Percentiles rank a stretch among this genome's conserved stretches.
phyloP scores from a whole-genome alignment of 2,329 filamentous ascomycete species.

The Exophiala bonariae region DNA sequence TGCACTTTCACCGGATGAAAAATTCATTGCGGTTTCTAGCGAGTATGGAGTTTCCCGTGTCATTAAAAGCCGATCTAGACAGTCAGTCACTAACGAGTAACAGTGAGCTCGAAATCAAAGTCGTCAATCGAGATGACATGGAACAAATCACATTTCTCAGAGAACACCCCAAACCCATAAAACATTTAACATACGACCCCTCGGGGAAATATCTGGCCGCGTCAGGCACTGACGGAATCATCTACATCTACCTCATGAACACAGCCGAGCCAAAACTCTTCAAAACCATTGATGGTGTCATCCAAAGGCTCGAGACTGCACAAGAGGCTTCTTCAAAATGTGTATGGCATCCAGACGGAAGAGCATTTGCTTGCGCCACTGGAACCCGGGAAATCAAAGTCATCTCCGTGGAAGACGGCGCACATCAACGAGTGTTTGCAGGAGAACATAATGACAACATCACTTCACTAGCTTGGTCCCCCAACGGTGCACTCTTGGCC shows the following conservation, averaged over 20 bases:
- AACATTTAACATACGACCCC: constrained; percentile 85
- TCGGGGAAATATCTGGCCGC: constrained; percentile 73
- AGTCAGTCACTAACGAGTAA: not conserved
- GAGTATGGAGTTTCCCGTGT: constrained; percentile 59
- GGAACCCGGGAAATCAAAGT: constrained; percentile 80
- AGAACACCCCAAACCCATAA: constrained; percentile 83
- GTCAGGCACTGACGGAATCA: constrained; percentile 82
- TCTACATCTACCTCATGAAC: constrained; percentile 86
- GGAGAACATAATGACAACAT: constrained; percentile 81
- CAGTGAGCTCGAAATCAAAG: constrained; percentile 81
- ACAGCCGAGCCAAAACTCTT: constrained; percentile 78
- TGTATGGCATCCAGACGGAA: constrained; percentile 91
- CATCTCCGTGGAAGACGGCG: constrained; percentile 86
- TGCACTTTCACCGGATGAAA: constrained; percentile 73
- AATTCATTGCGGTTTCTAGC: constrained; percentile 94
- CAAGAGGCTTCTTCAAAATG: constrained; percentile 72
- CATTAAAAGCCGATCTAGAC: no score
- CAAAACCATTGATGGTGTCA: constrained; percentile 81
- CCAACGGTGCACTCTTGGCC: constrained; percentile 85
- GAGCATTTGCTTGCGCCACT: constrained; percentile 84
- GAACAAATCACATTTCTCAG: constrained; percentile 73
- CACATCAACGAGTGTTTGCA: constrained; percentile 76
- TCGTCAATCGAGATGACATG: constrained; percentile 81
- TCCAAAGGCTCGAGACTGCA: constrained; percentile 74
- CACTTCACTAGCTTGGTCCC: constrained; percentile 87